A percentile compares a stretch with the other conserved stretches of the same genome.
These are phyloP conservation scores for Aspergillus leporis DNA, from an alignment of 495 filamentous ascomycete genomes.

Conservation along the genomic window DNA sequence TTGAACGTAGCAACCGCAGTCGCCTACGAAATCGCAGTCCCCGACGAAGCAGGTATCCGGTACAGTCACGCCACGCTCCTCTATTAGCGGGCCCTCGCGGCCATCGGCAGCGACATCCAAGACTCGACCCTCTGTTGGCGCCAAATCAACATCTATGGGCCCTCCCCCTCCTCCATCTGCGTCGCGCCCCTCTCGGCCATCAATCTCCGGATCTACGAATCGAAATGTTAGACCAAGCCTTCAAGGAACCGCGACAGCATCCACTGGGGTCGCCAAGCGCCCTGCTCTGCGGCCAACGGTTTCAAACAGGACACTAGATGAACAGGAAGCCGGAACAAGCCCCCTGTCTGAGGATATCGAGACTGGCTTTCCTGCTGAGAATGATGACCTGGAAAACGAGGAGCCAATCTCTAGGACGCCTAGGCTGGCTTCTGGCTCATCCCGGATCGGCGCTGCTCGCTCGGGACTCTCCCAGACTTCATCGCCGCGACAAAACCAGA, in stretches of 20 bases:
- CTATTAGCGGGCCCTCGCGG: conserved; percentile 52
- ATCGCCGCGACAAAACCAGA: conserved; percentile 33
- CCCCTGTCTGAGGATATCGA: conserved; percentile 36
- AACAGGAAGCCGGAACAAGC: conserved; percentile 26
- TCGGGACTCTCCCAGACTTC: conserved; percentile 26
- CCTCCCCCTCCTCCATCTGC: conserved; percentile 51
- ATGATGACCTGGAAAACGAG: conserved; percentile 25
- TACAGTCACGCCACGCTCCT: conserved; percentile 50
- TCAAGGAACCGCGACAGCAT: conserved; percentile 25
- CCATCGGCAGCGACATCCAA: conserved; percentile 46
- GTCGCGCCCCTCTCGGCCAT: conserved; percentile 39
- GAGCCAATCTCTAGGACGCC: conserved; percentile 15
- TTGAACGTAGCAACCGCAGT: conserved; percentile 44
- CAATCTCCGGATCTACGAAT: conserved; percentile 35
- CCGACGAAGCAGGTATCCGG: conserved; percentile 73
- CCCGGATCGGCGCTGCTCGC: conserved; percentile 25
- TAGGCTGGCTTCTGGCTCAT: conserved; percentile 36
- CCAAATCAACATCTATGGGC: conserved; percentile 64
- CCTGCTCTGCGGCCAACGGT: conserved; percentile 38
- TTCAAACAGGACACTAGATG: conserved; percentile 31
- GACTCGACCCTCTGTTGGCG: conserved; percentile 51
- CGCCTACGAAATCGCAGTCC: conserved; percentile 76
- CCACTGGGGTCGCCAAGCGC: conserved; percentile 36
- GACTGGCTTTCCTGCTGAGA: conserved; percentile 25
- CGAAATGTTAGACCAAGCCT: conserved; percentile 38